Evolutionary conservation across 352 stramenopile species (phyloP).

Genomic region (Phytopythium montanum): DNA sequence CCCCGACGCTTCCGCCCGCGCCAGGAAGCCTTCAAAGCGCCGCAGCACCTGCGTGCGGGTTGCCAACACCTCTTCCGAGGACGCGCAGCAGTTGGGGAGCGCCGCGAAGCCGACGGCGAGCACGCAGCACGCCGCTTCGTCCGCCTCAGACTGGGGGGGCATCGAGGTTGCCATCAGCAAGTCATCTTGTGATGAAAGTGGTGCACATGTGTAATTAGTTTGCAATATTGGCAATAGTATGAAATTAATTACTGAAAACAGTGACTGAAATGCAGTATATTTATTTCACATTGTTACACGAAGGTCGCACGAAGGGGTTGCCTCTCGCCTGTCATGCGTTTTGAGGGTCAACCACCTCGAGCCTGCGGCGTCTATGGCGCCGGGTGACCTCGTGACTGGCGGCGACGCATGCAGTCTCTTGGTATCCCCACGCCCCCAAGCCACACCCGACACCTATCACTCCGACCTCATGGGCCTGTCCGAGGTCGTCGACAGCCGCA

Average conservation of each 20-base stretch:
- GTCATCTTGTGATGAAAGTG: no score
- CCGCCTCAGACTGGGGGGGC: not conserved
- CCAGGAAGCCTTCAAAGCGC: constrained; percentile 36
- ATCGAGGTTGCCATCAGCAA: not conserved
- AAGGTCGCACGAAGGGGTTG: not conserved
- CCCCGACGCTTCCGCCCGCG: constrained; percentile 16
- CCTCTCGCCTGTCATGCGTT: not conserved
- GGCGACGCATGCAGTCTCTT: not conserved
- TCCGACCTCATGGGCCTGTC: not conserved
- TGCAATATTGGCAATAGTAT: not conserved
- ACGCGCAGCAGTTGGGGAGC: constrained; percentile 19
- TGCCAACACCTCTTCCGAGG: constrained; percentile 13
- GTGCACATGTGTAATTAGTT: not conserved
- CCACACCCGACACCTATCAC: not conserved
- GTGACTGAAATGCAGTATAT: not conserved
- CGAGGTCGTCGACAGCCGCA: constrained; percentile 10
- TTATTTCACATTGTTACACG: not conserved
- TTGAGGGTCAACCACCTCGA: not conserved
- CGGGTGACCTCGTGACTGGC: not conserved
- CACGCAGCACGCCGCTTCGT: constrained; percentile 19
- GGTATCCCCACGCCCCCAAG: not conserved
- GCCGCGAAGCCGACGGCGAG: constrained; percentile 49
- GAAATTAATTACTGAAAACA: not conserved
- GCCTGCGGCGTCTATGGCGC: constrained; percentile 6
- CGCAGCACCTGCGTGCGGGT: constrained; percentile 26